A percentile compares a stretch with the other conserved stretches of the same genome.
Evolutionary conservation across 202 grass and related monocot genomes (phyloP).

Genomic region (Eragrostis tef): DNA sequence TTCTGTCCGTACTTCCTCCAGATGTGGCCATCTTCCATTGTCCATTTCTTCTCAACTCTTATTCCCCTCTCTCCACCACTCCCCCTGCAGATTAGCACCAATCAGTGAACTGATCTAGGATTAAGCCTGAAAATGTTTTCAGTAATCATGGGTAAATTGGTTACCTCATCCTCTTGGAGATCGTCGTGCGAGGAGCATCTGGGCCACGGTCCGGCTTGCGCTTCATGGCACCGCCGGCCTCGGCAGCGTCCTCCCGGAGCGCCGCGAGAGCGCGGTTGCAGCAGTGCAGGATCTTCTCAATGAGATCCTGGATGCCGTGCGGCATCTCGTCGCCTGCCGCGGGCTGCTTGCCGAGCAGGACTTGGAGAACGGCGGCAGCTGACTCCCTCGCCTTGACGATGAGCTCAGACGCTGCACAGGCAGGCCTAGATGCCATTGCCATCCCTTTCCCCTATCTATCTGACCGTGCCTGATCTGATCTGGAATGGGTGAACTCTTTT

Average conservation of each 20-base stretch:
- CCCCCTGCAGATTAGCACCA: not conserved
- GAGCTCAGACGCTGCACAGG: not conserved
- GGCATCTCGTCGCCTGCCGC: not conserved
- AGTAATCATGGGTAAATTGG: not conserved
- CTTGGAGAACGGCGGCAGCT: not conserved
- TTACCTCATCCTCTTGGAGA: slow-evolving; percentile 29
- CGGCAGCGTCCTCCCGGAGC: not conserved
- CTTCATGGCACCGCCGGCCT: not conserved
- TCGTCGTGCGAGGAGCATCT: not conserved
- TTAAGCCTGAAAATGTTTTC: not conserved
- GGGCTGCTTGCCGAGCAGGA: not conserved
- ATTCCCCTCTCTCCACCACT: slow-evolving; percentile 5
- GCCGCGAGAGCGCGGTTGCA: not conserved
- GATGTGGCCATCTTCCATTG: not conserved
- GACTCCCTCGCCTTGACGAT: slow-evolving; percentile 36
- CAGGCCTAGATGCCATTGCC: not conserved
- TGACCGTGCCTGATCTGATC: not conserved
- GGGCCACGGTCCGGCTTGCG: not conserved
- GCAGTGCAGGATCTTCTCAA: slow-evolving; percentile 38
- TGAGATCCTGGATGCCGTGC: not conserved
- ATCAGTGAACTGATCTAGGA: not conserved
- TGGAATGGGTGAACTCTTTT: not conserved
- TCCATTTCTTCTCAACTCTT: slow-evolving; percentile 18
- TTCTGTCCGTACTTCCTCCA: no score
- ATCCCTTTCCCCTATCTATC: not conserved